Evolutionary conservation across 2,329 filamentous ascomycete species (phyloP), one percentile per base, ranked within the genome.

Genomic region (Zelopaecilomyces penicillatus): DNA sequence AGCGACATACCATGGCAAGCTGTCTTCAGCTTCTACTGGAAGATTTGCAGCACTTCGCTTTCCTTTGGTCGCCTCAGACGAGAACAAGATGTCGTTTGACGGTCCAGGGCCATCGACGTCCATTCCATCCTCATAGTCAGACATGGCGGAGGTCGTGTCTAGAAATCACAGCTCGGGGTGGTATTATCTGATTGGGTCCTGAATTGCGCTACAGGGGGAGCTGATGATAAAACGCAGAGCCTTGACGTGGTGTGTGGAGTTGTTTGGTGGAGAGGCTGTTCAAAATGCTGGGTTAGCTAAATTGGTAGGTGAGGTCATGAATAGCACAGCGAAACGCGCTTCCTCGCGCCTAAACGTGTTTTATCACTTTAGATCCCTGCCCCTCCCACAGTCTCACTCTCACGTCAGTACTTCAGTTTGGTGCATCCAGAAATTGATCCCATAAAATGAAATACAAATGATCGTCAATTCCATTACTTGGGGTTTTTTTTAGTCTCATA

Each of bases 11-110:
- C 93, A 98, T 68, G 93, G 93, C 12, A 98, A 67, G 52, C 84
- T 90, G 63, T 98, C 93, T 65, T 95, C 87, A 41, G 90, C 89
- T 66, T 95, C 89, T 5, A 98, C 82, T 0, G 93, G 93, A 41
- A 98, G 72, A 62, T 98, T 95, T 34, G 91, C 91, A 39, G 87
- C 87, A 57, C 85, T 91, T 57, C 89, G 80, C 68, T 97, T 97
- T 62, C 91, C 90, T 65, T 96, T 95, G 52, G 75, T 79, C 54
- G 80, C 79, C 50, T 86, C 82, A 28, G 87, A 84, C 45, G 82
- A 85, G 67, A 96, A 96, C 45, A 63, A 65, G 46, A 80, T 64
- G 54, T 75, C 72, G 47, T 68, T 71, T 50, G 68, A 67, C 33
- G 63, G 55, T 29, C 64, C 59, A 27, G 71, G 69, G 51, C 61